Evolutionary conservation across 768 basidiomycete genomes (phyloP), one percentile per base, ranked within the genome.

Genomic region (Russula sp.): DNA sequence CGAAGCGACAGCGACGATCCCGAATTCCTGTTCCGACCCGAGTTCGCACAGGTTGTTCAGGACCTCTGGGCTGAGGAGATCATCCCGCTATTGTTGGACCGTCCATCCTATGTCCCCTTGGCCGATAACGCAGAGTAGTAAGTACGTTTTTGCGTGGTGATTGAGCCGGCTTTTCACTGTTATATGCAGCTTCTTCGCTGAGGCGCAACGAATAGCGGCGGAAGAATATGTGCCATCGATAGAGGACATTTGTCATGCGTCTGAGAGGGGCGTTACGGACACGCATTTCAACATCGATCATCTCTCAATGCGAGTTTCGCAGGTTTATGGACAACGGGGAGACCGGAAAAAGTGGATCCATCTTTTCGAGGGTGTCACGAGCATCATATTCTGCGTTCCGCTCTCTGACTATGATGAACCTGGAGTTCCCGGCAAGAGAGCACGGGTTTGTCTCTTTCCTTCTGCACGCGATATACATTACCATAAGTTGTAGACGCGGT

Each of bases 161-260:
- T 25, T 14, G 2, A 5, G 3, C 3, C 25, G 10, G 25, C 34
- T 38, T 20, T 29, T 5, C 41, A 4, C 29, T 2, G 10, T 13
- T 43, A 48, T 10, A 43, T 32, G 35, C 64, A 93, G 90, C 73
- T 98, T 98, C 76, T 94, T 97, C 74, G 78, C 79, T 9, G 83
- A 93, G 57, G 86, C 92, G 6, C 74, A 84, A 14, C 83, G 93
- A 45, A 93, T 98, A 70, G 89, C 88, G 1, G 73, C 81, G 1
- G 78, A 83, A 0, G 85, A 83, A 13, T 98, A 95, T 70, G 76
- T 88, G 0, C 94, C 94, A 0, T 88, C 86, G 9, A 87, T 90
- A 68, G 84, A 81, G 8, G 94, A 98, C 70, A 88, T 96, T 3
- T 75, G 96, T 32, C 78, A 90, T 34, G 89, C 91, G 16, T 81